Evolutionary conservation across 2,329 filamentous ascomycete genomes (phyloP), one percentile per base, ranked within the genome.

Genomic region (Claviceps africana): DNA sequence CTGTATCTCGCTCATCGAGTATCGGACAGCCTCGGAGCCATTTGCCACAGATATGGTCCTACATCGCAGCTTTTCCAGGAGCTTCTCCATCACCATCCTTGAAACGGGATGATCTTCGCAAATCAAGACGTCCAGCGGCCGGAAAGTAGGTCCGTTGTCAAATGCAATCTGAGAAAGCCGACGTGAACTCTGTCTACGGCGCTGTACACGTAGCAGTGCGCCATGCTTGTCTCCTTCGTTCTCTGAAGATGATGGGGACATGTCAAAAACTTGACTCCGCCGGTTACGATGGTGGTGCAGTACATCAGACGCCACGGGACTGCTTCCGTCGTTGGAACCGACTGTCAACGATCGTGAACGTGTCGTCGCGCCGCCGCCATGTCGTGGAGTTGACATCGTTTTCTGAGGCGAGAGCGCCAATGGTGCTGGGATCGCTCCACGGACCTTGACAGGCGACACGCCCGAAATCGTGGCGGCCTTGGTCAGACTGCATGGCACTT

Each of bases 91-190:
- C n/a, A 98, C 91, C 73, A 98, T 83, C 22, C 91, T 81, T 6
- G 93, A 95, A 4, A 98, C 91, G 0, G 93, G 93, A 65, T 98
- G 93, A 62, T 98, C 93, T 69, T 98, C 93, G 64, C 93, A 97
- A 50, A 98, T 95, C 50, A 98, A 75, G 6, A 98, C 86, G 67
- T 98, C 93, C 50, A 98, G 70, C 2, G 93, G 89, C 31, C 93
- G 80, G 69, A 96, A 98, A 37, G 83, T 79, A 2, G 93, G 93
- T 0, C 85, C 85, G 51, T 91, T 89, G 42, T 85, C 79, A 39
- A 95, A 75, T 49, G 84, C 90, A 61, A 97, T 90, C 61, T 95
- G 89, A 0, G 93, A 98, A 63, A 97, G 78, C 48, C 93, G 82
- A 21, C 93, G 78, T n/a, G 91, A 95, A 66, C 90, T 96, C 65